phyloP scores from a whole-genome alignment of 164 flowering plant genomes.

The grape (Vitis vinifera) region ASM3070453v1 NC_081808.1:25643001-25643500 shows the following conservation, averaged over 20 bases:
- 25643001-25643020: too few species aligned
- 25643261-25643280: constrained; percentile 59
- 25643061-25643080: constrained; percentile 91
- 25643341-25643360: constrained; percentile 89
- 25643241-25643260: constrained; percentile 83
- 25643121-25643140: constrained; percentile 75
- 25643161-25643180: constrained; percentile 54
- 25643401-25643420: too few species aligned
- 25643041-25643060: constrained; percentile 84
- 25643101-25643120: constrained; percentile 75
- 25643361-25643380: constrained; percentile 48
- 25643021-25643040: constrained; percentile 57
- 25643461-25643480: too few species aligned
- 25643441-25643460: too few species aligned
- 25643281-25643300: constrained; percentile 72
- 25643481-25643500: too few species aligned
- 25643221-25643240: constrained; percentile 87
- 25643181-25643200: too few species aligned
- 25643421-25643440: too few species aligned
- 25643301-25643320: constrained; percentile 67
- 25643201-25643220: constrained; percentile 29
- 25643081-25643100: constrained; percentile 68
- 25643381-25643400: too few species aligned
- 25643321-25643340: constrained; percentile 82
- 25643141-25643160: constrained; percentile 85